Evolutionary conservation across 805 yeast species (phyloP).

Genomic region (Starmera pachycereana): DNA sequence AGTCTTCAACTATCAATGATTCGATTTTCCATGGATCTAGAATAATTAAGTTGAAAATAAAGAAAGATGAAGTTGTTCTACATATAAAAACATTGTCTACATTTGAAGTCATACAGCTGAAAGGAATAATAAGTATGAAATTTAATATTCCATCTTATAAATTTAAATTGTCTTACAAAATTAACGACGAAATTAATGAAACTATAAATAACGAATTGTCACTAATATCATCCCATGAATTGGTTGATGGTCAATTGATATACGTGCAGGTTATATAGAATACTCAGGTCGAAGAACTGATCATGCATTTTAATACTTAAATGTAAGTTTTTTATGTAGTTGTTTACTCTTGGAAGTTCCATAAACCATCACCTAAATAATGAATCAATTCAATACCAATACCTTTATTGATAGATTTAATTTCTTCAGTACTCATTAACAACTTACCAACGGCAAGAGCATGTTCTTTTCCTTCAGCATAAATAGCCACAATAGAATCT

Average conservation of each 20-base stretch:
- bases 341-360: slow-evolving; percentile 40
- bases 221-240: slow-evolving; percentile 13
- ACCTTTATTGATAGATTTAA: slow-evolving; percentile 74
- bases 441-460: slow-evolving; percentile 89
- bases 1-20: background rate
- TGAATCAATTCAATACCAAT: slow-evolving; percentile 80
- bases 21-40: background rate
- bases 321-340: slow-evolving; percentile 16
- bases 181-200: slow-evolving; percentile 12
- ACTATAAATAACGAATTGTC: slow-evolving; percentile 15
- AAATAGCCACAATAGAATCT: slow-evolving; percentile 68
- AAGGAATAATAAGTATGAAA: slow-evolving; percentile 20
- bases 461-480: slow-evolving; percentile 87
- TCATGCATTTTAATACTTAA: slow-evolving; percentile 8
- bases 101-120: slow-evolving; percentile 25
- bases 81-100: slow-evolving; percentile 15
- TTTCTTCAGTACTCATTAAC: slow-evolving; percentile 82
- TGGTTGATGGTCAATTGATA: slow-evolving; percentile 9
- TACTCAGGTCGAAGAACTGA: too few relatives aligned
- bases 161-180: slow-evolving; percentile 16
- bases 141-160: slow-evolving; percentile 14
- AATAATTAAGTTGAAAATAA: slow-evolving; percentile 2
- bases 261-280: background rate
- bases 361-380: slow-evolving; percentile 82
- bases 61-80: background rate